Evolutionary conservation across 306 rosid species (phyloP).

Genomic region (Quercus robur): DNA sequence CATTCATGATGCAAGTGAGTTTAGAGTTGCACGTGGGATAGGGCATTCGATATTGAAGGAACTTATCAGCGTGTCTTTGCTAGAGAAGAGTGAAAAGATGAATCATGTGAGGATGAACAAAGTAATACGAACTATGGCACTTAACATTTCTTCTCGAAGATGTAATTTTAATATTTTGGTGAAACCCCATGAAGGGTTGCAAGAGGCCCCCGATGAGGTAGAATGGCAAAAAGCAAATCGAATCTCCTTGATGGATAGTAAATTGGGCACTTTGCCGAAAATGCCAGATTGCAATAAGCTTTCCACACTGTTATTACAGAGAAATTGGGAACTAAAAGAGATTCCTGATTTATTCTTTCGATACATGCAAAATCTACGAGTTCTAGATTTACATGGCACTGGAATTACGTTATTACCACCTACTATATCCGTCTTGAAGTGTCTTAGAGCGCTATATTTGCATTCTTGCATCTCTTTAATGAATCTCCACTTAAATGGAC

Average conservation of each 20-base stretch:
- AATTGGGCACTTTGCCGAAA: neutral
- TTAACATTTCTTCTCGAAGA: constrained; percentile 1
- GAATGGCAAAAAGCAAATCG: constrained; percentile 1
- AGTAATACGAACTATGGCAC: constrained; percentile 22
- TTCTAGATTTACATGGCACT: constrained; percentile 10
- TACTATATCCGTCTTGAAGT: constrained; percentile 11
- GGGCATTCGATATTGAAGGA: constrained; percentile 4
- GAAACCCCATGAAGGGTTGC: neutral
- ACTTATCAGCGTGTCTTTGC: constrained; percentile 8
- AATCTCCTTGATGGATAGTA: constrained; percentile 10
- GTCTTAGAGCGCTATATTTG: constrained; percentile 15
- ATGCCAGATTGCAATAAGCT: neutral
- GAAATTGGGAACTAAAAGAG: neutral
- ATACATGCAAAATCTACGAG: constrained; percentile 1
- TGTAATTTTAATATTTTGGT: neutral
- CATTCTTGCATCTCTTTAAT: neutral
- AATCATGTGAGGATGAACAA: constrained; percentile 22
- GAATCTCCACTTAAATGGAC: constrained; percentile 2
- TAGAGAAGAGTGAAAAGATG: constrained; percentile 17
- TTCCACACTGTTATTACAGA: neutral
- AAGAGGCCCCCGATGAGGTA: too few species aligned
- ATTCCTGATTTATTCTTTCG: neutral
- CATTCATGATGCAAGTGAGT: neutral
- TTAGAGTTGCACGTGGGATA: neutral
- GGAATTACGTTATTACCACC: constrained; percentile 7